These are phyloP conservation scores for Gilbertella persicaria DNA, from an alignment of 371 early-diverging fungal genomes.

Conservation along the genomic window DNA sequence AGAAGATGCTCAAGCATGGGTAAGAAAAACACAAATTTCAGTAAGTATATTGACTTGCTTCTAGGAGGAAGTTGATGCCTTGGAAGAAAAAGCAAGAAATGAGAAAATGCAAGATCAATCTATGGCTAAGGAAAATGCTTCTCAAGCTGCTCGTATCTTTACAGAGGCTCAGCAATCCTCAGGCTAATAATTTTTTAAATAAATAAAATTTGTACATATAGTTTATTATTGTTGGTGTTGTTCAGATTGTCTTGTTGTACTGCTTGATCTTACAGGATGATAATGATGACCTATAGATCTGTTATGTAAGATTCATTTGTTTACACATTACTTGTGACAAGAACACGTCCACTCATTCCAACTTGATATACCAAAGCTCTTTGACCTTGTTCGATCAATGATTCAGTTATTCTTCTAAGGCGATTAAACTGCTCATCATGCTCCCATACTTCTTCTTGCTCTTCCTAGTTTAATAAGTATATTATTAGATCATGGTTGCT, in stretches of 20 bases:
- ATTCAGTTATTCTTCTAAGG: slow-evolving; percentile 32
- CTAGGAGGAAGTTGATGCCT: slow-evolving; percentile 15
- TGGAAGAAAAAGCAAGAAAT: slow-evolving; percentile 20
- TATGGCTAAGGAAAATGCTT: slow-evolving; percentile 16
- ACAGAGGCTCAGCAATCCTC: slow-evolving; percentile 16
- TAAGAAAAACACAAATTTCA: neutral
- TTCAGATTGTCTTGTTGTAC: neutral
- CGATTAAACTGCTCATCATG: slow-evolving; percentile 37
- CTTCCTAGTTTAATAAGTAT: neutral
- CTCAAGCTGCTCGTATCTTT: slow-evolving; percentile 14
- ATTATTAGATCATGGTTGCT: too few species aligned
- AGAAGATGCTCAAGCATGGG: slow-evolving; percentile 5
- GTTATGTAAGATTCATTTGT: too few species aligned
- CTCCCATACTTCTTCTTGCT: slow-evolving; percentile 34
- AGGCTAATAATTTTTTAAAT: slow-evolving; percentile 2
- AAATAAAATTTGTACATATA: neutral
- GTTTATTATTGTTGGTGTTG: neutral
- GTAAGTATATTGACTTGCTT: neutral
- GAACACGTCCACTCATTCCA: slow-evolving; percentile 23
- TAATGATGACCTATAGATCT: neutral
- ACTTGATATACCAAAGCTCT: slow-evolving; percentile 31
- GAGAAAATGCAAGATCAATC: slow-evolving; percentile 23
- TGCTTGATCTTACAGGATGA: neutral
- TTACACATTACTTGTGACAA: neutral
- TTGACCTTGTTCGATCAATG: slow-evolving; percentile 35